Conservation (phyloP, 305 asterid species). For the Striga hermonthica region DNA sequence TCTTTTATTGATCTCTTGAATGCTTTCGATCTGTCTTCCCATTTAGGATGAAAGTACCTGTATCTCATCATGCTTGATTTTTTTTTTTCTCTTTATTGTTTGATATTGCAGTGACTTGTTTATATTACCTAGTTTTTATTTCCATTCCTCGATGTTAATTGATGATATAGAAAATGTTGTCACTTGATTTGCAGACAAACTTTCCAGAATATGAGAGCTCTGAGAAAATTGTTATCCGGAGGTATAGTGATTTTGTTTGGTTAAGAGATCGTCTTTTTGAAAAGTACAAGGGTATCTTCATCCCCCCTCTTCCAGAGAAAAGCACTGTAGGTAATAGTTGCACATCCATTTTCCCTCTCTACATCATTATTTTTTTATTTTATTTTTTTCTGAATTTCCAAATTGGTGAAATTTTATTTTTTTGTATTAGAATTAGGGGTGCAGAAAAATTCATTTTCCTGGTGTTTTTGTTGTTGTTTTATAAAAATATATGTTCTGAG, state of each 20-base stretch:
- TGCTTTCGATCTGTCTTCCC: too few relatives aligned
- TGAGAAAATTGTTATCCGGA: slow-evolving; percentile 92
- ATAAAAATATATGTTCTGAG: neutral
- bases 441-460: slow-evolving; percentile 2
- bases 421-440: neutral
- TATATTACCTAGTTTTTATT: slow-evolving; percentile 4
- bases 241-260: slow-evolving; percentile 97
- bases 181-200: slow-evolving; percentile 63
- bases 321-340: slow-evolving; percentile 85
- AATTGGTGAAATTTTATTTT: slow-evolving; percentile 22
- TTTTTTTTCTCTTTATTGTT: neutral
- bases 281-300: slow-evolving; percentile 87
- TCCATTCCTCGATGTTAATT: slow-evolving; percentile 19
- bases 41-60: too few relatives aligned
- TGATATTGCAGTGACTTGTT: slow-evolving; percentile 1
- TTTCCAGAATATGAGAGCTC: slow-evolving; percentile 78
- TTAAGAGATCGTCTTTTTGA: slow-evolving; percentile 87
- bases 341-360: slow-evolving; percentile 19
- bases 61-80: too few relatives aligned
- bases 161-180: slow-evolving; percentile 8
- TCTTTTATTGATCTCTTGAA: too few relatives aligned
- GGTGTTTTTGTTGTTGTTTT: slow-evolving; percentile 10
- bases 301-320: slow-evolving; percentile 99
- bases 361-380: slow-evolving; percentile 21
- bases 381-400: slow-evolving; percentile 22